phyloP scores from a whole-genome alignment of 176 grass and related monocot species.

The Canna indica region DNA sequence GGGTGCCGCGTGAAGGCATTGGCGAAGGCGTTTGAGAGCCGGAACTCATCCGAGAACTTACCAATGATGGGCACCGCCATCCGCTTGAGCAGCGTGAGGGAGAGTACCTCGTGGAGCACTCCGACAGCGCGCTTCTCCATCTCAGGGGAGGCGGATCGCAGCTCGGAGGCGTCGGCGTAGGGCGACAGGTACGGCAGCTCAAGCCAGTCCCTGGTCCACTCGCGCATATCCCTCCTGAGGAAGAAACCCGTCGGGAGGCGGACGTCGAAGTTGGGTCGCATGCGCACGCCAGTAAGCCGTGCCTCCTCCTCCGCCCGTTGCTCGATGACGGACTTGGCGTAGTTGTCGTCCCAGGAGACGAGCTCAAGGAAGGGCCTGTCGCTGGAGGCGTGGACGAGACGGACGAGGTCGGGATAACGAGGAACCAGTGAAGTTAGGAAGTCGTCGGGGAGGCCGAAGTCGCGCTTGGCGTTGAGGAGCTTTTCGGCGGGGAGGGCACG shows the following conservation, averaged over 20 bases:
- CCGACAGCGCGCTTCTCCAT: slow-evolving; percentile 77
- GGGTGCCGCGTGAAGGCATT: slow-evolving; percentile 72
- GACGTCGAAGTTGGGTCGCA: slow-evolving; percentile 63
- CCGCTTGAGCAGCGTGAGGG: slow-evolving; percentile 48
- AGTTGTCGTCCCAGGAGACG: slow-evolving; percentile 49
- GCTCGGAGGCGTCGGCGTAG: slow-evolving; percentile 32
- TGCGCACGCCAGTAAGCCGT: slow-evolving; percentile 35
- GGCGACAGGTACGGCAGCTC: slow-evolving; percentile 71
- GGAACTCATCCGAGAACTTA: slow-evolving; percentile 67
- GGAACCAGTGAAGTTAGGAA: slow-evolving; percentile 59
- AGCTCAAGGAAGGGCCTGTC: slow-evolving; percentile 50
- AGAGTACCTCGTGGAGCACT: slow-evolving; percentile 71
- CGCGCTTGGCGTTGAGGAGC: slow-evolving; percentile 47
- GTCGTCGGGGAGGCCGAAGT: slow-evolving; percentile 79
- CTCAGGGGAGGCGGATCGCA: slow-evolving; percentile 34
- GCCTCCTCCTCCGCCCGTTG: slow-evolving; percentile 62
- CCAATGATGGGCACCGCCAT: slow-evolving; percentile 56
- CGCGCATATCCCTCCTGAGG: slow-evolving; percentile 77
- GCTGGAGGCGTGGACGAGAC: slow-evolving; percentile 32
- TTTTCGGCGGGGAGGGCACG: slow-evolving; percentile 49
- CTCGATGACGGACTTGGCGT: slow-evolving; percentile 56
- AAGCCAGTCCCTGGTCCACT: slow-evolving; percentile 90
- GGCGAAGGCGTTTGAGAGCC: slow-evolving; percentile 58
- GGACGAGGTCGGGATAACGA: slow-evolving; percentile 42
- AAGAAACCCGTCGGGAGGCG: slow-evolving; percentile 60